phyloP scores from a whole-genome alignment of 371 early-diverging fungal genomes.

The Rhizopus delemar region DNA sequence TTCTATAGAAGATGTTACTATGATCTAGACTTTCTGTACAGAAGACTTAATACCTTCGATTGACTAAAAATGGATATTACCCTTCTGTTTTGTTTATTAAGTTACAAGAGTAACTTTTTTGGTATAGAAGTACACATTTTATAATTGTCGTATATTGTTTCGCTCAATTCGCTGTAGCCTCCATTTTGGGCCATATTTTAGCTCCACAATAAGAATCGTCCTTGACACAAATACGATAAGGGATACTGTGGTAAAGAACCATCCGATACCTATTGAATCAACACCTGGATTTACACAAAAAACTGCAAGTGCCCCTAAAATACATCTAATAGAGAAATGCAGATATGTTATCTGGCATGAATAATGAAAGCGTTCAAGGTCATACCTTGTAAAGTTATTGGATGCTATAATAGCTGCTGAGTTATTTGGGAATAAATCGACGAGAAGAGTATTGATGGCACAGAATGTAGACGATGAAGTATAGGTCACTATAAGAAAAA shows the following conservation, averaged over 20 bases:
- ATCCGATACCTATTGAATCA: conserved; percentile 34
- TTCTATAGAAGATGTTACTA: no score
- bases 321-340: conserved; percentile 20
- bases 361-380: not conserved
- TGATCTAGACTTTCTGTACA: no score
- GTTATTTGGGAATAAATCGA: conserved; percentile 44
- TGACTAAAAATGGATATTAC: no score
- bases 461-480: conserved; percentile 38
- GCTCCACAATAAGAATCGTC: conserved; percentile 22
- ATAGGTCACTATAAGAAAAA: conserved; percentile 31
- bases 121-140: not conserved
- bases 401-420: conserved; percentile 49
- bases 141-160: not conserved
- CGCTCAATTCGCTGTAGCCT: conserved; percentile 13
- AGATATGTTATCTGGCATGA: not conserved
- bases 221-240: conserved; percentile 33
- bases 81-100: no score
- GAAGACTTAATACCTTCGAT: no score
- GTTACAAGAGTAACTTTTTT: no score
- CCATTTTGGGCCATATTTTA: conserved; percentile 39
- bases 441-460: conserved; percentile 39
- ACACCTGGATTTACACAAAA: conserved; percentile 34
- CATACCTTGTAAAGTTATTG: conserved; percentile 33
- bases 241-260: conserved; percentile 38
- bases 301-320: conserved; percentile 38